Conservation (phyloP, 768 basidiomycete genomes). For the Boletus fagicola region DNA sequence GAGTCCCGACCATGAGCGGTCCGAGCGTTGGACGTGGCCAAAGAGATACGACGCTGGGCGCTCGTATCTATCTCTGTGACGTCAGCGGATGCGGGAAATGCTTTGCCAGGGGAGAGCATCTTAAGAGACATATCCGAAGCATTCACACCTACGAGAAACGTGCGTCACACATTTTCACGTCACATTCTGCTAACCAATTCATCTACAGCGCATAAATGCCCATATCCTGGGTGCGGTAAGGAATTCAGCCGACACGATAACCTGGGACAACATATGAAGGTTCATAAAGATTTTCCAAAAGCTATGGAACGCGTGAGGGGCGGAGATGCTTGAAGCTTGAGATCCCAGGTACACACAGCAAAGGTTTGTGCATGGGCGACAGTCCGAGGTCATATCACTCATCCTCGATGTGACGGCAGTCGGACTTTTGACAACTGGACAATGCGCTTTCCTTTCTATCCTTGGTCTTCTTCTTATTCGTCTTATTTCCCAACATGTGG, state of each 20-base stretch:
- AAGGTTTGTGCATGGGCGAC: conserved; percentile 19
- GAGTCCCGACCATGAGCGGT: conserved; percentile 54
- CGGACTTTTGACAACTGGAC: conserved; percentile 27
- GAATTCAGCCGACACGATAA: conserved; percentile 88
- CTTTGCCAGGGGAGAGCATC: conserved; percentile 84
- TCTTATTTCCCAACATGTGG: conserved; percentile 27
- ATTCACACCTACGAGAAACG: conserved; percentile 94
- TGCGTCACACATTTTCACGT: conserved; percentile 39
- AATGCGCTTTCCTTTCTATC: conserved; percentile 25
- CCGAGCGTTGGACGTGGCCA: conserved; percentile 29
- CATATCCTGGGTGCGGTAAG: conserved; percentile 76
- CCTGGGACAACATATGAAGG: conserved; percentile 83
- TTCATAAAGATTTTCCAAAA: conserved; percentile 52
- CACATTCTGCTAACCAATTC: conserved; percentile 11
- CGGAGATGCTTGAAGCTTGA: conserved; percentile 20
- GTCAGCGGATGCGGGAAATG: conserved; percentile 85
- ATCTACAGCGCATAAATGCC: conserved; percentile 71
- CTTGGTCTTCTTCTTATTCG: conserved; percentile 23
- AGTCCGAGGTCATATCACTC: conserved; percentile 26
- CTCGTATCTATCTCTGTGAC: conserved; percentile 67
- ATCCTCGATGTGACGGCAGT: conserved; percentile 23
- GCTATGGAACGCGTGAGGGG: conserved; percentile 26
- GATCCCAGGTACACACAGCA: conserved; percentile 5
- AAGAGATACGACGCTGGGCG: conserved; percentile 39
- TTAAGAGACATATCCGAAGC: conserved; percentile 84